Conservation (phyloP, 805 yeast genomes). For the Saturnispora quitensis region DNA sequence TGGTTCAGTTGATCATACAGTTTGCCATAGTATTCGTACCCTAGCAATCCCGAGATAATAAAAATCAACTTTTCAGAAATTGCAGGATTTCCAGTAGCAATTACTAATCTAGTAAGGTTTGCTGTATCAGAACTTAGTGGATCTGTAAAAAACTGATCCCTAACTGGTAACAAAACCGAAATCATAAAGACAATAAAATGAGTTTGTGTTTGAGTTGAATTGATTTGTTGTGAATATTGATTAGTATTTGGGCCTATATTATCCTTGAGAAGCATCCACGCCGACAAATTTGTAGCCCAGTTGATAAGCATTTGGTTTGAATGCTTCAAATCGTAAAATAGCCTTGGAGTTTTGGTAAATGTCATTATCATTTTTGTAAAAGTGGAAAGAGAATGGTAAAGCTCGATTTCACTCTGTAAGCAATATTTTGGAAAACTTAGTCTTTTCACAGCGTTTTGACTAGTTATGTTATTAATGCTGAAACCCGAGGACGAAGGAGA, state of each 20-base stretch:
- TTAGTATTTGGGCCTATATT: slow-evolving; percentile 16
- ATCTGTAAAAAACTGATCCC: slow-evolving; percentile 27
- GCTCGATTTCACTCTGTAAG: slow-evolving; percentile 37
- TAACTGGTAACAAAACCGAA: slow-evolving; percentile 35
- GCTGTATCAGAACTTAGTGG: slow-evolving; percentile 21
- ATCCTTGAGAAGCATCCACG: slow-evolving; percentile 51
- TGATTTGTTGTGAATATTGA: not conserved
- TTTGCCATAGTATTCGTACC: slow-evolving; percentile 24
- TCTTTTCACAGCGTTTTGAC: slow-evolving; percentile 16
- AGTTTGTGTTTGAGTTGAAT: not conserved
- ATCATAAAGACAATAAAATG: slow-evolving; percentile 39
- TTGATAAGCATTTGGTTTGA: slow-evolving; percentile 33
- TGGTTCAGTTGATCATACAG: slow-evolving; percentile 10
- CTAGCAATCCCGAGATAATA: slow-evolving; percentile 41
- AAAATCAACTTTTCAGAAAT: slow-evolving; percentile 47
- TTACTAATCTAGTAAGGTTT: slow-evolving; percentile 32
- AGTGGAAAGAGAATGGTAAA: slow-evolving; percentile 29
- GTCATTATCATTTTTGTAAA: slow-evolving; percentile 32
- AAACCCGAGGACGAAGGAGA: not conserved
- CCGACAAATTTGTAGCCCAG: slow-evolving; percentile 44
- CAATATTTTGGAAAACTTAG: slow-evolving; percentile 28
- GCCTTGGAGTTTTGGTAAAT: slow-evolving; percentile 37
- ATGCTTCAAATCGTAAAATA: slow-evolving; percentile 34
- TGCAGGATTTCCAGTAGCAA: slow-evolving; percentile 48
- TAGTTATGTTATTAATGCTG: not conserved